Conservation (phyloP, 179 eudicot genomes). For the Heliamphora pulchella region DNA sequence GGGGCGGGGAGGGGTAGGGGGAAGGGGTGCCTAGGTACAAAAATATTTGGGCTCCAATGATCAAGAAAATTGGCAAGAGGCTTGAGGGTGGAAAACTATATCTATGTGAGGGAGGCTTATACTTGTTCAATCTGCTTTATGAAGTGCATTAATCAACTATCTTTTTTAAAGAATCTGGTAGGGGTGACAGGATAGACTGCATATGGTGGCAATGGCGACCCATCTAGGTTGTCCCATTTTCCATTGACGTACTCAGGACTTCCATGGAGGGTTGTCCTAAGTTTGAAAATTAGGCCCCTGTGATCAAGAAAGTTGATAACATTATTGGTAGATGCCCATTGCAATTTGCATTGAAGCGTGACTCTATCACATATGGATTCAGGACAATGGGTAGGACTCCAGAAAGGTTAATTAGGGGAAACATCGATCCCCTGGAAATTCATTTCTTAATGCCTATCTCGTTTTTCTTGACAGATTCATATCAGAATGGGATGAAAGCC, state of each 20-base stretch:
- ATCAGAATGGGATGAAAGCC: neutral
- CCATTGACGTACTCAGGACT: too few species aligned
- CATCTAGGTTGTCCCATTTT: too few species aligned
- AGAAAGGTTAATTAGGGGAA: neutral
- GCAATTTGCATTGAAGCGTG: neutral
- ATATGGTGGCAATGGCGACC: neutral
- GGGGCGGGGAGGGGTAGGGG: too few species aligned
- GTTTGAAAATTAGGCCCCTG: too few species aligned
- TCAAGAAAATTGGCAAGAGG: neutral
- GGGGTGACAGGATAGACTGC: neutral
- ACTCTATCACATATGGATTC: neutral
- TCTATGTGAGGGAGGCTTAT: neutral
- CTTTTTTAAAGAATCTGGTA: neutral
- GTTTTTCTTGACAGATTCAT: neutral
- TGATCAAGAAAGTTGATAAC: too few species aligned
- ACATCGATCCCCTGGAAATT: neutral
- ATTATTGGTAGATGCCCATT: neutral
- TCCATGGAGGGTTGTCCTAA: too few species aligned
- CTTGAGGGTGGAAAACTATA: neutral
- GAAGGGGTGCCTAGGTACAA: neutral
- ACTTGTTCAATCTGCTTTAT: neutral
- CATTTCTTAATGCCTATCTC: neutral
- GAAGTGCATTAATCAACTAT: neutral
- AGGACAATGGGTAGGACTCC: neutral
- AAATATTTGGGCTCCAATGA: neutral